Evolutionary conservation across 345 rosid genomes (phyloP), one percentile per base, ranked within the genome.

Genomic region (Eucalyptus leucophloia): DNA sequence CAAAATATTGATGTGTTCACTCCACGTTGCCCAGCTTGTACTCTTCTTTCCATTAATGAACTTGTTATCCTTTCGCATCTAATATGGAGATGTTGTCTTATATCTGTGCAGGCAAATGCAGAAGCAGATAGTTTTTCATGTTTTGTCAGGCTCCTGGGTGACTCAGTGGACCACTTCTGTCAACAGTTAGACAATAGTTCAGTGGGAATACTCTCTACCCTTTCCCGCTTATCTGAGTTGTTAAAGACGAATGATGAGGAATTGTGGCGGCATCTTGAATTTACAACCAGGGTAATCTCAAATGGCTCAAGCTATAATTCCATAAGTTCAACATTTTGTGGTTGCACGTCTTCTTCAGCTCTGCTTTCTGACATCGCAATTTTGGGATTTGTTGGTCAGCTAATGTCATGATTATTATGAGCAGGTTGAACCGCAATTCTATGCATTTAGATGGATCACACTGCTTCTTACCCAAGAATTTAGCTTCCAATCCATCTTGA

Each of bases 401-500:
- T 30, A 49, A 26, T 60, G 34, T 50, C 28, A 26, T 51, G 18
- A 42, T 32, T 17, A 8, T 86, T n/a, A 58, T 72, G 28, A 67
- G 42, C 96, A 96, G 98, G 96, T 96, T n/a, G 93, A 93, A 91
- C 95, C 96, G 5, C 96, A 96, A 86, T 96, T 92, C 91, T 96
- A 96, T 82, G 98, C 94, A 85, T 95, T 96, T 92, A 93, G 96
- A 90, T 95, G 96, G 95, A 95, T 94, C 89, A 96, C 98, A 44
- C 88, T 96, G 92, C 92, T 96, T 58, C 96, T 96, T 49, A 94
- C 97, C 77, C 96, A 96, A 92, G 98, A 96, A 92, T 96, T 96
- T 91, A 90, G 92, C 90, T 93, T 95, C 86, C 95, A 92, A 42
- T 90, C 94, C 82, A 94, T 96, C 91, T 90, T 94, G 88, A 92